phyloP scores from a whole-genome alignment of 2,329 filamentous ascomycete genomes.

The Sporothrix mexicana region DNA sequence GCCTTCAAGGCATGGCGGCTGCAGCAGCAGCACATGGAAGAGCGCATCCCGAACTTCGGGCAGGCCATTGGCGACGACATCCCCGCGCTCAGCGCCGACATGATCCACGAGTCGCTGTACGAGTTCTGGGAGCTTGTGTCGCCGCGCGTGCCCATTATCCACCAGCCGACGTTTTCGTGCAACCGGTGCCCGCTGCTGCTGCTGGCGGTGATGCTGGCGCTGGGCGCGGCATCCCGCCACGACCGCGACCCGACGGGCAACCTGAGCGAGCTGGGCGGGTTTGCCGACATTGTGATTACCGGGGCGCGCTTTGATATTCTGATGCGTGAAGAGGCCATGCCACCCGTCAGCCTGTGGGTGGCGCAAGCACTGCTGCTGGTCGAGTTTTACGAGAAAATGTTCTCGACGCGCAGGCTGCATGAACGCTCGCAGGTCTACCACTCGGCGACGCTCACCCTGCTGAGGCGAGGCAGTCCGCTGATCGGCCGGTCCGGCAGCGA shows the following conservation, averaged over 20 bases:
- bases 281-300: constrained; percentile 67
- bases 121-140: constrained; percentile 90
- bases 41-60: constrained; percentile 44
- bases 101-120: constrained; percentile 84
- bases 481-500: constrained; percentile 81
- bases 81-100: constrained; percentile 69
- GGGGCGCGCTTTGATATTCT: constrained; percentile 84
- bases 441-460: constrained; percentile 80
- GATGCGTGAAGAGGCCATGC: constrained; percentile 78
- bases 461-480: constrained; percentile 83
- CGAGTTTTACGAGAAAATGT: constrained; percentile 93
- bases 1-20: constrained; percentile 53
- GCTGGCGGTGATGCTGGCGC: constrained; percentile 79
- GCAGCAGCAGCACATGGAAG: constrained; percentile 51
- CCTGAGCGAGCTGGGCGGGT: constrained; percentile 52
- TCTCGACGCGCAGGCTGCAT: constrained; percentile 79
- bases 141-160: constrained; percentile 83
- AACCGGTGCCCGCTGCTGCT: constrained; percentile 79
- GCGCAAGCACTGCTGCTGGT: constrained; percentile 83
- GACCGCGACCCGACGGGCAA: constrained; percentile 61
- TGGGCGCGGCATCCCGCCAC: constrained; percentile 81
- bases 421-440: constrained; percentile 91
- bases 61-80: constrained; percentile 52
- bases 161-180: constrained; percentile 83
- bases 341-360: constrained; percentile 85